A percentile compares a stretch with the other conserved stretches of the same genome.
These are phyloP conservation scores for Metarhizium robertsii DNA, from an alignment of 2,329 filamentous ascomycete species.

Conservation along the genomic window DNA sequence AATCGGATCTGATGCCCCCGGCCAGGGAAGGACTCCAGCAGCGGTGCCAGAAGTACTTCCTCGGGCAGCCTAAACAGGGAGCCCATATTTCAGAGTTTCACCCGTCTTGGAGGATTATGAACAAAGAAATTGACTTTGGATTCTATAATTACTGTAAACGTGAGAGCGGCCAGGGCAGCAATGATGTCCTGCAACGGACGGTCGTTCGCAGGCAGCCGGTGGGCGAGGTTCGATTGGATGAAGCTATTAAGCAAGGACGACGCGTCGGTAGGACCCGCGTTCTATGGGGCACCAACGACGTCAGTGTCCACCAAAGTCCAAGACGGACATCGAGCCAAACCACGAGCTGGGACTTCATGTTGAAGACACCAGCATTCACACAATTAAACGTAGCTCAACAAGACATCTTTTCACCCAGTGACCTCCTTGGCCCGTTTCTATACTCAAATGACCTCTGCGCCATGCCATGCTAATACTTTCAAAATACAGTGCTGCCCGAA, in stretches of 20 bases:
- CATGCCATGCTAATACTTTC: slow-evolving; percentile 1
- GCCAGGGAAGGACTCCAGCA: slow-evolving; percentile 43
- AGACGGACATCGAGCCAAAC: too few species aligned
- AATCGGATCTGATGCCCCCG: slow-evolving; percentile 50
- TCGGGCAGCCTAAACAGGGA: slow-evolving; percentile 42
- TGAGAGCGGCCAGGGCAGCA: neutral
- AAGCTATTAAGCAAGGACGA: neutral
- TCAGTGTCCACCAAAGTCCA: neutral
- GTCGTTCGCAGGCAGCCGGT: neutral
- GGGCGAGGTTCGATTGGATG: neutral
- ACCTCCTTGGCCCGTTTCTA: neutral
- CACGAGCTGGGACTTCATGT: too few species aligned
- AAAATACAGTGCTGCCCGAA: slow-evolving; percentile 1
- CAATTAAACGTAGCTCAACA: too few species aligned
- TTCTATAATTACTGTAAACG: too few species aligned
- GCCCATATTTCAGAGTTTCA: slow-evolving; percentile 16
- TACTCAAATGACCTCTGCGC: neutral
- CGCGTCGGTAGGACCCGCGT: neutral
- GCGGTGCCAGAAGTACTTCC: slow-evolving; percentile 35
- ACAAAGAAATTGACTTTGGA: too few species aligned
- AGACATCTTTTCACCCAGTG: too few species aligned
- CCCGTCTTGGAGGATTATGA: too few species aligned
- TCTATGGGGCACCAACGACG: neutral
- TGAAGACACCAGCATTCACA: too few species aligned
- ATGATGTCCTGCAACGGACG: neutral